Base-by-base conservation (phyloP, 768 basidiomycete genomes). In the Kwoniella heveanensis region DNA sequence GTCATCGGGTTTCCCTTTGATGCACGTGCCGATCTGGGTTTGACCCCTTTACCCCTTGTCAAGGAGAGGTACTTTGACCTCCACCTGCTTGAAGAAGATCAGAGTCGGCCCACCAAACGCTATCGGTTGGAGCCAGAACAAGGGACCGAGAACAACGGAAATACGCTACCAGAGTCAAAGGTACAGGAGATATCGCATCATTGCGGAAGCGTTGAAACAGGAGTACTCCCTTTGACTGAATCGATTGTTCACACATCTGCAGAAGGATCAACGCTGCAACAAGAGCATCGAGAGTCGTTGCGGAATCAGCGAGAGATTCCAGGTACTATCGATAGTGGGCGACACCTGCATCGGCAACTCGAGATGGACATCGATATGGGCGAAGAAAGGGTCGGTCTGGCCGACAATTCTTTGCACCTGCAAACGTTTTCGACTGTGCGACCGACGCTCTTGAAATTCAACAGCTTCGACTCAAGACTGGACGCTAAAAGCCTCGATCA, bases 291-390 rank as follows among this genome's bases (percentile, higher is more conserved):
- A 13, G 7, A 36, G 32, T 13, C 32, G n/a, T n/a, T n/a, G n/a
- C n/a, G n/a, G 6, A 13, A 36, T 7, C 32, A 36, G 7, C 32
- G 39, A 17, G 10, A 44, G 19, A 44, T 8, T 44, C 10, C 4
- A 44, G 39, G 39, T 32, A 13, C 32, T 32, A 32, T 44, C 39
- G 39, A 9, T 10, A 44, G 39, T 32, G 7, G 32, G 13, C 39
- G 39, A 17, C 39, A 44, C n/a, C n/a, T n/a, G n/a, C n/a, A n/a
- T n/a, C n/a, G n/a, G 8, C 39, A 19, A 30, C 19, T n/a, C 46
- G 50, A 30, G 25, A 58, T 58, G 57, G 57, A 58, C 22, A 36
- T 58, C 15, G 37, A 58, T 30, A 58, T 58, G 57, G 39, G 21
- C 27, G 29, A 27, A 48, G 24, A 58, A 12, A 25, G 21, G 26